Percentiles rank a stretch among this genome's conserved stretches.
Conservation (phyloP, 106 monocot species). For the Dioscorea zingiberensis region DNA sequence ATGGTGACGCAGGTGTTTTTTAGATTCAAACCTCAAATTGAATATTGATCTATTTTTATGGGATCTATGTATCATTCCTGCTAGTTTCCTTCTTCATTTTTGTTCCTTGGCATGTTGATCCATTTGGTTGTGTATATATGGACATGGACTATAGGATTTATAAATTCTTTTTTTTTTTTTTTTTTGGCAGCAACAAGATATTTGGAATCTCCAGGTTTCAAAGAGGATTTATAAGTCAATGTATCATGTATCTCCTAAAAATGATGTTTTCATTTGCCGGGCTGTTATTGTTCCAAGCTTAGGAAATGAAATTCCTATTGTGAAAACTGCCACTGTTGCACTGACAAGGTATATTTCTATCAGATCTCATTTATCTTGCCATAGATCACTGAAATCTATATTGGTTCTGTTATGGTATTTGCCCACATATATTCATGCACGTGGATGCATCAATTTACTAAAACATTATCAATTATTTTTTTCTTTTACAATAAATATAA, state of each 20-base stretch:
- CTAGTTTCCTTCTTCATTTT: too few species aligned
- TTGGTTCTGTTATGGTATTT: not conserved
- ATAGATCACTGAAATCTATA: not conserved
- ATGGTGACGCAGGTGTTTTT: too few species aligned
- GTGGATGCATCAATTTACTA: not conserved
- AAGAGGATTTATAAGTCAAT: slow-evolving; percentile 25
- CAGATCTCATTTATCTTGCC: not conserved
- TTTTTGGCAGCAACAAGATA: slow-evolving; percentile 44
- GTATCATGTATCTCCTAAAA: slow-evolving; percentile 12
- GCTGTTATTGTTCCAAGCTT: slow-evolving; percentile 34
- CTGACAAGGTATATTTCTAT: slow-evolving; percentile 35
- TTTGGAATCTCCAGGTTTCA: slow-evolving; percentile 30
- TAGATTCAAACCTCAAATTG: too few species aligned
- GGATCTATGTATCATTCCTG: too few species aligned
- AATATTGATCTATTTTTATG: too few species aligned
- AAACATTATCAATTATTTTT: not conserved
- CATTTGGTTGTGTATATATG: not conserved
- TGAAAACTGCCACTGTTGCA: slow-evolving; percentile 40
- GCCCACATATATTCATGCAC: not conserved
- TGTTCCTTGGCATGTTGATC: not conserved
- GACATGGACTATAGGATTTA: not conserved
- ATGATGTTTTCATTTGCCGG: slow-evolving; percentile 23
- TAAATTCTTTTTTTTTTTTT: not conserved
- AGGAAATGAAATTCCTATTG: slow-evolving; percentile 26
- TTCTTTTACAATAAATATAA: not conserved